Percentiles rank a stretch among this genome's conserved stretches.
Conservation (phyloP, 441 rosid species). For the Erysimum cheiri region DNA sequence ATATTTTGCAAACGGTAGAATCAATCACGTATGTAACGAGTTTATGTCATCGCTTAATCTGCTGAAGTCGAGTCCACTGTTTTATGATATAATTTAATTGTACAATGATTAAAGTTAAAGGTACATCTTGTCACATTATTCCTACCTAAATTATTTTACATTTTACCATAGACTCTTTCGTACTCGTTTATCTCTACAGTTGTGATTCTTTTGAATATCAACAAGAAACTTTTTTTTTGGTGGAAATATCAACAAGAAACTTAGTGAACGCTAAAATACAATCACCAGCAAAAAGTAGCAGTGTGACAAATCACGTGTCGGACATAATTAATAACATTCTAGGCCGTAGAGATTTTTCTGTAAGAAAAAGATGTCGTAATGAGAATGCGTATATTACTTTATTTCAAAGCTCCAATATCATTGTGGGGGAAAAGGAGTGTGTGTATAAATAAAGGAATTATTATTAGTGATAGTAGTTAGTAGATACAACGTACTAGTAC, state of each 20-base stretch:
- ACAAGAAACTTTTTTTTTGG: too few species aligned
- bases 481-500: constrained; percentile 39
- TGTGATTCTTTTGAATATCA: background rate
- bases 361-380: constrained; percentile 1
- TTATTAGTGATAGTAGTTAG: constrained; percentile 39
- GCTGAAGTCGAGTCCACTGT: background rate
- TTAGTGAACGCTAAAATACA: background rate
- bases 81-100: background rate
- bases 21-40: background rate
- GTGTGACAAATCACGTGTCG: constrained; percentile 25
- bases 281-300: background rate
- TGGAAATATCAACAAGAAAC: too few species aligned
- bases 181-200: background rate
- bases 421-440: constrained; percentile 9
- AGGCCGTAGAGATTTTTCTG: background rate
- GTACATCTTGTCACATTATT: background rate
- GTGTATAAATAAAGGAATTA: constrained; percentile 27
- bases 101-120: background rate
- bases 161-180: background rate
- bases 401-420: constrained; percentile 11
- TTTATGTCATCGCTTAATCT: background rate
- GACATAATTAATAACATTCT: constrained; percentile 5
- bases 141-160: background rate
- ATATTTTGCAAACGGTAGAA: too few species aligned
- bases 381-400: constrained; percentile 6